A percentile compares a stretch with the other conserved stretches of the same genome.
phyloP scores from a whole-genome alignment of 2,329 filamentous ascomycete species.

The Simplicillium aogashimaense region DNA sequence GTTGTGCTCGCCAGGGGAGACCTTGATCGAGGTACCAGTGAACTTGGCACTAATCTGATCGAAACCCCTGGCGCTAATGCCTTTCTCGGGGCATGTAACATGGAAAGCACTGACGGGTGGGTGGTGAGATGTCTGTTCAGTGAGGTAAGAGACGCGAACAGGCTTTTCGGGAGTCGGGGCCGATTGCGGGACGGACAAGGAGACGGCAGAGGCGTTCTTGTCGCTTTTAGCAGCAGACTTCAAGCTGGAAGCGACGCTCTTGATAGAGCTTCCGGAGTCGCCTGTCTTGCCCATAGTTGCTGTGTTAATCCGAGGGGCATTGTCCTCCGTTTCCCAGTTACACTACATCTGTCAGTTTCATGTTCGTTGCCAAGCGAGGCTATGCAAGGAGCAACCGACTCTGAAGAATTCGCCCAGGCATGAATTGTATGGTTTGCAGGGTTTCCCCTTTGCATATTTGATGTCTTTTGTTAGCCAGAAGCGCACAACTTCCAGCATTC shows the following conservation, averaged over 20 bases:
- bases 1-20: constrained; percentile 86
- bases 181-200: constrained; percentile 41
- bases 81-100: constrained; percentile 84
- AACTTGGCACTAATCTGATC: constrained; percentile 98
- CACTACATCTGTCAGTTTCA: constrained; percentile 43
- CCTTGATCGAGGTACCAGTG: constrained; percentile 87
- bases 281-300: constrained; percentile 22
- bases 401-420: constrained; percentile 95
- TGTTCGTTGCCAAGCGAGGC: background rate
- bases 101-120: constrained; percentile 95
- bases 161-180: constrained; percentile 33
- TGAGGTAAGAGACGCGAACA: constrained; percentile 83
- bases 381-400: constrained; percentile 38
- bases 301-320: constrained; percentile 55
- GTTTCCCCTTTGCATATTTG: constrained; percentile 97
- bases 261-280: constrained; percentile 24
- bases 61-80: constrained; percentile 78
- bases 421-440: constrained; percentile 98
- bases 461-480: constrained; percentile 99
- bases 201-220: constrained; percentile 36
- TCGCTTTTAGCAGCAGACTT: constrained; percentile 34
- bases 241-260: constrained; percentile 34
- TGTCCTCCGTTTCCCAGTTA: constrained; percentile 88
- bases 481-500: constrained; percentile 87
- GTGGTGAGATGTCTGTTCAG: constrained; percentile 96